These are phyloP conservation scores for Calocera viscosa DNA, from an alignment of 768 basidiomycete genomes.

Conservation along the genomic window DNA sequence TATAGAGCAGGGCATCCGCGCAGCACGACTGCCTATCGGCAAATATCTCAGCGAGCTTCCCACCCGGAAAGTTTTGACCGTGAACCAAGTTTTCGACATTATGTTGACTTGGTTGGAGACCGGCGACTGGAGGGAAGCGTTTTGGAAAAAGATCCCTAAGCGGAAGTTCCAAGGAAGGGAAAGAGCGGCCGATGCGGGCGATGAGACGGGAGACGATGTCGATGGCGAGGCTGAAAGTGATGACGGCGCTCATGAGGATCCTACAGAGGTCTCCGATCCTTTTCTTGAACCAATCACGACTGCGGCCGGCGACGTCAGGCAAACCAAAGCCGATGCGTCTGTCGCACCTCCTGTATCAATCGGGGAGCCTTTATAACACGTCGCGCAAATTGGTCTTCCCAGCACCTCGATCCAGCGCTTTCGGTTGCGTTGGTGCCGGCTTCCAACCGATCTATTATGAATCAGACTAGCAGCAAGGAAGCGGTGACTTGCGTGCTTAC, in stretches of 20 bases:
- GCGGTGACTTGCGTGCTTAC: slow-evolving; percentile 32
- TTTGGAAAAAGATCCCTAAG: slow-evolving; percentile 81
- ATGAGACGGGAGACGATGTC: slow-evolving; percentile 13
- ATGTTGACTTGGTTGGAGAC: slow-evolving; percentile 79
- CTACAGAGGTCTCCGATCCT: slow-evolving; percentile 15
- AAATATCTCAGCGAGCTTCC: slow-evolving; percentile 70
- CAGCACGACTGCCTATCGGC: slow-evolving; percentile 91
- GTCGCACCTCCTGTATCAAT: not conserved
- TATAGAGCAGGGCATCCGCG: slow-evolving; percentile 52
- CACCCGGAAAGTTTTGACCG: slow-evolving; percentile 90
- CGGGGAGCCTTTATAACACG: slow-evolving; percentile 31
- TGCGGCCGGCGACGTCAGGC: too few species aligned
- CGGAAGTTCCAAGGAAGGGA: slow-evolving; percentile 54
- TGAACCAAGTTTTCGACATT: slow-evolving; percentile 94
- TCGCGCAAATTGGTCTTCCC: slow-evolving; percentile 52
- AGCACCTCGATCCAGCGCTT: slow-evolving; percentile 51
- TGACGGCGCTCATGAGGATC: slow-evolving; percentile 9
- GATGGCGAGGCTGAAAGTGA: slow-evolving; percentile 10
- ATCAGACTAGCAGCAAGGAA: not conserved
- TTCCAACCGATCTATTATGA: slow-evolving; percentile 67
- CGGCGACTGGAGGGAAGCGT: slow-evolving; percentile 71
- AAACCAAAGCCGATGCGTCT: not conserved
- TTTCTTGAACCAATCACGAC: too few species aligned
- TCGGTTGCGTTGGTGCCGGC: slow-evolving; percentile 51
- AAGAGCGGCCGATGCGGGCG: slow-evolving; percentile 16